Evolutionary conservation across 225 moss, liverwort and hornwort genomes (phyloP).

Genomic region (Physcomitrellopsis africana): DNA sequence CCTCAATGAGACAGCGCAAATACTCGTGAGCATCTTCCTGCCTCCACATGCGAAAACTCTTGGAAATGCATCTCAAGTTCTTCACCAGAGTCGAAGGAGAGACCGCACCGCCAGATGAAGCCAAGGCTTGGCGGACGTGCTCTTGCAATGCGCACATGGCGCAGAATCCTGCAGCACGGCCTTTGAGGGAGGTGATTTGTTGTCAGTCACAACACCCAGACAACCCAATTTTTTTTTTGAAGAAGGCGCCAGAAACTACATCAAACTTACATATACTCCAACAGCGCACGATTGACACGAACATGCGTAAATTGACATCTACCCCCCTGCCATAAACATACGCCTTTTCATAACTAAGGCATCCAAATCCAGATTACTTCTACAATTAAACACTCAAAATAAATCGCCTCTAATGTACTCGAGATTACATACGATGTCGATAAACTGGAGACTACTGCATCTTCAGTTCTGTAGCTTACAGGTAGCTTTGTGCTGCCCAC

Average conservation of each 20-base stretch:
- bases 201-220: conserved; percentile 38
- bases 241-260: neutral
- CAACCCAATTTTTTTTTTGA: neutral
- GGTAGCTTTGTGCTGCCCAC: conserved; percentile 78
- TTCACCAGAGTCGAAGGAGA: conserved; percentile 86
- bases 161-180: conserved; percentile 91
- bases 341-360: neutral
- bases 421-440: no score
- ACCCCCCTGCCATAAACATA: neutral
- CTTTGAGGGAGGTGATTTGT: conserved; percentile 45
- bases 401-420: no score
- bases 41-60: conserved; percentile 87
- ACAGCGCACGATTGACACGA: neutral
- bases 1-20: conserved; percentile 89
- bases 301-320: neutral
- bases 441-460: neutral
- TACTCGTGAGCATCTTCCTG: conserved; percentile 99
- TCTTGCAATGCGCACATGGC: conserved; percentile 97
- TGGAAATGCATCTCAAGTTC: conserved; percentile 91
- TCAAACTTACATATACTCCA: conserved; percentile 14
- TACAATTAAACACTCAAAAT: neutral
- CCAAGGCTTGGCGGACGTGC: conserved; percentile 83
- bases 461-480: conserved; percentile 60
- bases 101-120: conserved; percentile 74
- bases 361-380: neutral